Conservation (phyloP, 441 rosid species). For the Arabidopsis hybrid region DNA sequence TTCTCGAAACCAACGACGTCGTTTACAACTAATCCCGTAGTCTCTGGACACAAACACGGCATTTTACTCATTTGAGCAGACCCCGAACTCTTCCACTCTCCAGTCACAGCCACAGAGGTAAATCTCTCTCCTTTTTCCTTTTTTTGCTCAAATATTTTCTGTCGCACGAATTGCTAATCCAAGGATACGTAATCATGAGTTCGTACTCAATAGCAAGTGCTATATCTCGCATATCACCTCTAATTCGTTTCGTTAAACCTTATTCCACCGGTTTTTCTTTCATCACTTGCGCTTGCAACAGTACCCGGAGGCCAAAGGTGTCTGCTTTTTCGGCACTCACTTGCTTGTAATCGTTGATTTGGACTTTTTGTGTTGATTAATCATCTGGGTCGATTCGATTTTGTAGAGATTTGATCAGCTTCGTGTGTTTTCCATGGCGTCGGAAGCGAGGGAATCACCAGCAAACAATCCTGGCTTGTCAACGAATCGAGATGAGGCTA, state of each 20-base stretch:
- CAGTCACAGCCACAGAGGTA: constrained; percentile 19
- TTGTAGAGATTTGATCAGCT: constrained; percentile 52
- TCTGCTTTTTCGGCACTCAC: not conserved
- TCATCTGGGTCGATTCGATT: constrained; percentile 25
- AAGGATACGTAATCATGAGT: constrained; percentile 43
- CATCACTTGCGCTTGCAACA: constrained; percentile 33
- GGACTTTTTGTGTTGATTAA: constrained; percentile 9
- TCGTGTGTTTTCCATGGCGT: constrained; percentile 69
- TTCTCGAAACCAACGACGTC: constrained; percentile 20
- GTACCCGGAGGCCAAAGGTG: constrained; percentile 44
- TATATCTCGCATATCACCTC: constrained; percentile 50
- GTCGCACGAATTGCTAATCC: constrained; percentile 18
- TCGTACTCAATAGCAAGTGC: constrained; percentile 44
- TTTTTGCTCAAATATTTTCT: not conserved
- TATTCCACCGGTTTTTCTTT: constrained; percentile 13
- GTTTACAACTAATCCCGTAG: not conserved
- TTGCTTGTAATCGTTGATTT: not conserved
- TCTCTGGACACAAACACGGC: not conserved
- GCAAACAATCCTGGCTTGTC: constrained; percentile 80
- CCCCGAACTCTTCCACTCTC: not conserved
- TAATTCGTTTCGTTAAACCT: constrained; percentile 36
- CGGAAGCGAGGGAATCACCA: constrained; percentile 71
- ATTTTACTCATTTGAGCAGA: not conserved
- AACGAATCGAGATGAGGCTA: constrained; percentile 67
- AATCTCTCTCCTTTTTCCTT: constrained; percentile 16